A percentile compares a stretch with the other conserved stretches of the same genome.
Evolutionary conservation across 495 filamentous ascomycete species (phyloP).

Genomic region (Aspergillus heteromorphus): DNA sequence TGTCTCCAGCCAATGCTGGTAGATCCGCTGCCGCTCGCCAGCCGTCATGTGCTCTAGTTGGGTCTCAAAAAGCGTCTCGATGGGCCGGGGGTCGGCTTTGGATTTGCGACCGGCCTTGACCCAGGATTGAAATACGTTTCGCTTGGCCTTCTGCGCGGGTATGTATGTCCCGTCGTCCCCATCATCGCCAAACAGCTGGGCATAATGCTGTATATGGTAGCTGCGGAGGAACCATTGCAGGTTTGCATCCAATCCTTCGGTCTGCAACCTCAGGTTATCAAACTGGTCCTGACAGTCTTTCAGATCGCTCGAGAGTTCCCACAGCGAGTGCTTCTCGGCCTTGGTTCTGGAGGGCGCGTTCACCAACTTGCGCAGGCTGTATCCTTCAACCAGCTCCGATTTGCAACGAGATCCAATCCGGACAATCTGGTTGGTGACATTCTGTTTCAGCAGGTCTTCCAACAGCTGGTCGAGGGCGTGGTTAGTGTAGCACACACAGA

Average conservation of each 20-base stretch:
- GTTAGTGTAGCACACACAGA: slow-evolving; percentile 66
- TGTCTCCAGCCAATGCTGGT: slow-evolving; percentile 44
- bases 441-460: slow-evolving; percentile 53
- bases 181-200: slow-evolving; percentile 17
- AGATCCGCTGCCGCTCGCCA: slow-evolving; percentile 19
- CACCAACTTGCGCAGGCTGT: slow-evolving; percentile 41
- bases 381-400: slow-evolving; percentile 38
- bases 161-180: slow-evolving; percentile 7
- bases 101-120: slow-evolving; percentile 3
- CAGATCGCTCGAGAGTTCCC: slow-evolving; percentile 8
- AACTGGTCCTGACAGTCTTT: slow-evolving; percentile 12
- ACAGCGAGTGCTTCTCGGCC: slow-evolving; percentile 29
- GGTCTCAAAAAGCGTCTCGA: slow-evolving; percentile 10
- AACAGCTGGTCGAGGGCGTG: slow-evolving; percentile 71
- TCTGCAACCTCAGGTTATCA: not conserved
- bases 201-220: slow-evolving; percentile 13
- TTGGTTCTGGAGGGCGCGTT: slow-evolving; percentile 28
- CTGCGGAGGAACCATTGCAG: slow-evolving; percentile 14
- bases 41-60: slow-evolving; percentile 21
- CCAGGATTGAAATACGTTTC: slow-evolving; percentile 27
- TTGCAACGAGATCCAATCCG: slow-evolving; percentile 66
- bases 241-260: not conserved
- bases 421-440: slow-evolving; percentile 52
- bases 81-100: slow-evolving; percentile 4
- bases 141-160: slow-evolving; percentile 17